Conservation (phyloP, 345 rosid genomes). For the Eucalyptus grandis region DNA sequence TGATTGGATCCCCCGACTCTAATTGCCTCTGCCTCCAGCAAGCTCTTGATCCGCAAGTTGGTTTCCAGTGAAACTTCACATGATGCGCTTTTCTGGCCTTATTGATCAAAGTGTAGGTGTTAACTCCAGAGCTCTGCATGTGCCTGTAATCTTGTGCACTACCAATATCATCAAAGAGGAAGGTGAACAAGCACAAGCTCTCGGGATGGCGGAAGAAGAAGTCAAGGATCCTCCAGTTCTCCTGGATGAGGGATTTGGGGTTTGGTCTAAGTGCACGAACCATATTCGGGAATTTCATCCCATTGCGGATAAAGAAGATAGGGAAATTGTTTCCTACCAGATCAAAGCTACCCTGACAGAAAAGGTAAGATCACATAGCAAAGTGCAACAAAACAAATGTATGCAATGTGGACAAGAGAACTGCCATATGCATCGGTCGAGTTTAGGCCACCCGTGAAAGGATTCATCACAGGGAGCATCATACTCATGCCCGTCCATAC, state of each 20-base stretch:
- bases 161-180: not conserved
- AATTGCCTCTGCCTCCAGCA: conserved; percentile 1
- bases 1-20: not conserved
- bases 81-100: not conserved
- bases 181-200: not conserved
- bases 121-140: conserved; percentile 3
- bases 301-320: not conserved
- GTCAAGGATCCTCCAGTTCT: conserved; percentile 2
- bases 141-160: not conserved
- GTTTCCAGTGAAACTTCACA: not conserved
- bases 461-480: too few relatives aligned
- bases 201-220: conserved; percentile 1
- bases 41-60: not conserved
- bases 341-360: not conserved
- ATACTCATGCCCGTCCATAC: too few relatives aligned
- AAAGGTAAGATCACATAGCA: not conserved
- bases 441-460: too few relatives aligned
- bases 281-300: not conserved
- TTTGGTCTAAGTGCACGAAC: not conserved
- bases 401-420: not conserved
- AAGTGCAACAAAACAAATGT: not conserved
- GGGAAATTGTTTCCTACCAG: conserved; percentile 16
- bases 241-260: not conserved
- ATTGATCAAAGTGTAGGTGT: not conserved
- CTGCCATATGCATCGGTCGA: not conserved